Percentiles rank a stretch among this genome's conserved stretches.
phyloP scores from a whole-genome alignment of 495 filamentous ascomycete genomes.

The Cryomyces minteri region DNA sequence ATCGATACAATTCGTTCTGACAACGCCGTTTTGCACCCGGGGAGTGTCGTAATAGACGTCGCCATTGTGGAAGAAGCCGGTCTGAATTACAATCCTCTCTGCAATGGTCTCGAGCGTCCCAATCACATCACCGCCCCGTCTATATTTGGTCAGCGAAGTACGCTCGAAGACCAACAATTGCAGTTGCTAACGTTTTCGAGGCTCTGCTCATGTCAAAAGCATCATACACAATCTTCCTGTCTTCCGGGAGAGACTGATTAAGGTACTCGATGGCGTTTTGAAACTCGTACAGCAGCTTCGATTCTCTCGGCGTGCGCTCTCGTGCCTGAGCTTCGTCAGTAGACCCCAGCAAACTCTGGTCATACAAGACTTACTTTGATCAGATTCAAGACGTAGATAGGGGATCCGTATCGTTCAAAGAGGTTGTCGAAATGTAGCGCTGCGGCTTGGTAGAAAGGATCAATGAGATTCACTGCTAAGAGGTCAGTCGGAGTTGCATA shows the following conservation, averaged over 20 bases:
- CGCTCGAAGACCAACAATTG: too few species aligned
- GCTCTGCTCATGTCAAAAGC: constrained; percentile 98
- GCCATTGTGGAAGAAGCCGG: constrained; percentile 90
- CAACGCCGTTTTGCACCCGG: constrained; percentile 77
- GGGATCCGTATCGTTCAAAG: constrained; percentile 83
- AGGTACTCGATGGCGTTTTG: constrained; percentile 78
- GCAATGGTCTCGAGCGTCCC: constrained; percentile 76
- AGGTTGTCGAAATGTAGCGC: constrained; percentile 93
- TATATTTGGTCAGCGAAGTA: too few species aligned
- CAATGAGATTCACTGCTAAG: constrained; percentile 44
- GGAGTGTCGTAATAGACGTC: constrained; percentile 40
- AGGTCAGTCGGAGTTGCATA: too few species aligned
- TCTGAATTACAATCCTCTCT: constrained; percentile 64
- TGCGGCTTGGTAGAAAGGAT: constrained; percentile 92
- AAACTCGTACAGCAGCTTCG: constrained; percentile 76
- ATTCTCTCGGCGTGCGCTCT: constrained; percentile 83
- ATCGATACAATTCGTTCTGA: constrained; percentile 93
- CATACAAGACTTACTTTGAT: constrained; percentile 28
- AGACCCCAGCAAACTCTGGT: too few species aligned
- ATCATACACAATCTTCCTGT: constrained; percentile 76
- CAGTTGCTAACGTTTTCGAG: constrained; percentile 39
- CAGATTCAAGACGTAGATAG: constrained; percentile 82
- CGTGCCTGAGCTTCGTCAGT: constrained; percentile 30
- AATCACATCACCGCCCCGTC: constrained; percentile 87
- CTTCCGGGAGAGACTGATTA: constrained; percentile 77